phyloP scores from a whole-genome alignment of 805 yeast species.

The Nakazawaea anatomiae region DNA sequence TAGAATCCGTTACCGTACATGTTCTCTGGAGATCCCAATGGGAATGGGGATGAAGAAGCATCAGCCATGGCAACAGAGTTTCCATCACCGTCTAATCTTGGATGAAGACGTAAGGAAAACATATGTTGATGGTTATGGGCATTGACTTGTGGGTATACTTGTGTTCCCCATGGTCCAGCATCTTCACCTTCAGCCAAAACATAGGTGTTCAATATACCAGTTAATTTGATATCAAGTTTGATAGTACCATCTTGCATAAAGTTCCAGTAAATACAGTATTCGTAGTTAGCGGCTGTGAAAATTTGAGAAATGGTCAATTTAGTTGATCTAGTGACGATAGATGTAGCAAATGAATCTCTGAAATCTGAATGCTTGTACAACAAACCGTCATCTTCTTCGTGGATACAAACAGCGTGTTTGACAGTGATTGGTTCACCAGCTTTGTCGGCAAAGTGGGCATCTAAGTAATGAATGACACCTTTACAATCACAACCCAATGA shows the following conservation, averaged over 20 bases:
- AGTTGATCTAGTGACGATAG: constrained; percentile 70
- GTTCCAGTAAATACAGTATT: constrained; percentile 79
- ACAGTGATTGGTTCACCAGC: constrained; percentile 65
- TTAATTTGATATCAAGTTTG: constrained; percentile 70
- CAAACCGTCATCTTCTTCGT: constrained; percentile 81
- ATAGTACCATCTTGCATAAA: constrained; percentile 82
- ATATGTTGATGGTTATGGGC: constrained; percentile 88
- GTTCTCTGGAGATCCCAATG: constrained; percentile 63
- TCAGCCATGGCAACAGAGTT: constrained; percentile 69
- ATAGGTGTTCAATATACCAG: constrained; percentile 79
- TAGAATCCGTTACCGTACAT: constrained; percentile 75
- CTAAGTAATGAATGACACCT: constrained; percentile 78
- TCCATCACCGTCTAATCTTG: constrained; percentile 75
- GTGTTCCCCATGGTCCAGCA: constrained; percentile 73
- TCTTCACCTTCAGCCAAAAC: constrained; percentile 59
- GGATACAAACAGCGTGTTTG: constrained; percentile 76
- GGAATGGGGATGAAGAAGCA: constrained; percentile 52
- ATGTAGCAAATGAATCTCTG: constrained; percentile 72
- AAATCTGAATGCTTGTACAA: constrained; percentile 79
- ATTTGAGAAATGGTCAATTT: constrained; percentile 71
- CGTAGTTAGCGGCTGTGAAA: constrained; percentile 84
- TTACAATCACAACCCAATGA: constrained; percentile 81
- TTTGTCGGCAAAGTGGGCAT: constrained; percentile 68
- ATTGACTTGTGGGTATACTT: constrained; percentile 72
- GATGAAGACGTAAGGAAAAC: constrained; percentile 72